Conservation (phyloP, 2,329 filamentous ascomycete species). For the Fusarium bulbicola region DNA sequence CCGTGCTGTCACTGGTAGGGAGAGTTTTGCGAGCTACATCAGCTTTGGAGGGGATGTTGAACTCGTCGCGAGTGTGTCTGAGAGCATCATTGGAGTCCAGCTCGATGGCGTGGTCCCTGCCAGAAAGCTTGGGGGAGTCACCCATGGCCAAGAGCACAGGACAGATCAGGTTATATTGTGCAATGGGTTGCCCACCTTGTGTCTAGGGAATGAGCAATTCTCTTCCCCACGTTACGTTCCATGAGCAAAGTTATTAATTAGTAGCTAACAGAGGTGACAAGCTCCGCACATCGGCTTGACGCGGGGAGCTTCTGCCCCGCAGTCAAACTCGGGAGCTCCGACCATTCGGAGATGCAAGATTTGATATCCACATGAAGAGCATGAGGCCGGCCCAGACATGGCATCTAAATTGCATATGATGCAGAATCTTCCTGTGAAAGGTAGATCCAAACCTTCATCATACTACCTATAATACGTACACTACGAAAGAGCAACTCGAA, state of each 20-base stretch:
- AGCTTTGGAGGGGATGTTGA: constrained; percentile 70
- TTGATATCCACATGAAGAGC: constrained; percentile 17
- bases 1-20: neutral
- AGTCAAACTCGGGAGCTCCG: constrained; percentile 16
- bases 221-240: constrained; percentile 9
- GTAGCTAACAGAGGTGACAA: neutral
- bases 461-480: neutral
- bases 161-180: constrained; percentile 2
- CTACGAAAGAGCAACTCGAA: neutral
- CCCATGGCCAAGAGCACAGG: constrained; percentile 25
- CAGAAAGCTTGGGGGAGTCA: constrained; percentile 15
- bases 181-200: constrained; percentile 2
- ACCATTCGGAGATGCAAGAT: constrained; percentile 11
- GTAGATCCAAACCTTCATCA: neutral
- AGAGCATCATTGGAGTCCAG: constrained; percentile 67
- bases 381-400: neutral
- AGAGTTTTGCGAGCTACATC: constrained; percentile 44
- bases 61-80: constrained; percentile 67
- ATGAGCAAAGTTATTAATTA: neutral
- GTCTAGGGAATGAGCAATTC: neutral
- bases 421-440: neutral
- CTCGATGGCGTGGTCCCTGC: constrained; percentile 26
- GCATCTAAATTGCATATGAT: neutral
- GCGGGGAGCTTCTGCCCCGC: constrained; percentile 33
- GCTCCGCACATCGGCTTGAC: constrained; percentile 32